A percentile compares a stretch with the other conserved stretches of the same genome.
Conservation (phyloP, 2,329 filamentous ascomycete species). For the Pseudogymnoascus sp. region DNA sequence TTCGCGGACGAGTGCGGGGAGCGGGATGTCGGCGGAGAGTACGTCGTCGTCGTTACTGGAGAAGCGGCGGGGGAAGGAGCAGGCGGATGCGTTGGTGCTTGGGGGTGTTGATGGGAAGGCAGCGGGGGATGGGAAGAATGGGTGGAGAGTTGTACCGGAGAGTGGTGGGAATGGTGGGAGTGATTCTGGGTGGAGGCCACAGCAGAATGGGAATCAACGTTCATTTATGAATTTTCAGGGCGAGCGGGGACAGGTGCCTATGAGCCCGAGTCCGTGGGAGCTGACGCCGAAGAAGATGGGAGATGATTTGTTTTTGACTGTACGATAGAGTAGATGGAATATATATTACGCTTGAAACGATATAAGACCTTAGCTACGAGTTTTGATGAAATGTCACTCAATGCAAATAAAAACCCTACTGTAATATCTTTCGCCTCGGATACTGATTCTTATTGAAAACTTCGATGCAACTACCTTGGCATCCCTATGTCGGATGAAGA, state of each 20-base stretch:
- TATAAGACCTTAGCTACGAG: background rate
- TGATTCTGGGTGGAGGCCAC: background rate
- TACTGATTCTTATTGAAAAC: no score
- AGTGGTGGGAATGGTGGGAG: background rate
- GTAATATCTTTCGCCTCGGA: no score
- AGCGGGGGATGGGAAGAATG: background rate
- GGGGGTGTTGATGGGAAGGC: background rate
- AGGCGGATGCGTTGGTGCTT: background rate
- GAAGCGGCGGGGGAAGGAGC: background rate
- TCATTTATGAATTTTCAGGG: slow-evolving; percentile 1
- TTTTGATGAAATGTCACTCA: background rate
- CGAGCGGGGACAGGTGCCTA: slow-evolving; percentile 1
- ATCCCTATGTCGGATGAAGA: no score
- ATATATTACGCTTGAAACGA: background rate
- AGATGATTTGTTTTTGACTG: background rate
- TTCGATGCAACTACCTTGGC: no score
- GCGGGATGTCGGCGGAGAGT: background rate
- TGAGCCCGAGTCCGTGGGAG: slow-evolving; percentile 3
- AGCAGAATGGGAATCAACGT: background rate
- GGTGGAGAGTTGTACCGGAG: background rate
- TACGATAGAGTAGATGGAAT: slow-evolving; percentile 1
- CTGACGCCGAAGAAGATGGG: slow-evolving; percentile 1
- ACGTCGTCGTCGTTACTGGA: background rate
- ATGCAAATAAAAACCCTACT: no score
- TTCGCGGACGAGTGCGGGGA: background rate